phyloP scores from a whole-genome alignment of 306 rosid species.

The Mimosa bimucronata region DNA sequence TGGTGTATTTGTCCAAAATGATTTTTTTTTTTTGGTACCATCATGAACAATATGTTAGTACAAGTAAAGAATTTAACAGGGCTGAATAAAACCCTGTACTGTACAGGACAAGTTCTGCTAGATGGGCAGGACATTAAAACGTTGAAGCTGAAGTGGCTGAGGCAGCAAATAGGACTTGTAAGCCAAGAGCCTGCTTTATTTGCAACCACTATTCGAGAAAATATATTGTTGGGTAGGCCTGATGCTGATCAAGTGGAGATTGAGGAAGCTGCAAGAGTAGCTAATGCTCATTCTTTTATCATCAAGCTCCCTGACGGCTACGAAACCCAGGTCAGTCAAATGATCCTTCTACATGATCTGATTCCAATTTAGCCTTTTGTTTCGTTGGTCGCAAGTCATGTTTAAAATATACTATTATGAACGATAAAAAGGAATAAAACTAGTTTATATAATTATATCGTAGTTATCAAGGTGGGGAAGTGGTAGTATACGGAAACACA shows the following conservation, averaged over 20 bases:
- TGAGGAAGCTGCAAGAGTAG: conserved; percentile 91
- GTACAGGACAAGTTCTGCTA: conserved; percentile 74
- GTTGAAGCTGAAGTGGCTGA: conserved; percentile 74
- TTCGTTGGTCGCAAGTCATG: conserved; percentile 27
- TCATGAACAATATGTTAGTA: no score
- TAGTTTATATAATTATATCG: no score
- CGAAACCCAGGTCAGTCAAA: conserved; percentile 80
- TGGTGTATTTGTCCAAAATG: neutral
- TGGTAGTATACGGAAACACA: conserved; percentile 16
- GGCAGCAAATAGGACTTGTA: conserved; percentile 92
- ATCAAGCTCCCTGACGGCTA: conserved; percentile 83
- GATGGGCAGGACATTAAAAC: conserved; percentile 87
- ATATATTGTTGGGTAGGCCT: conserved; percentile 82
- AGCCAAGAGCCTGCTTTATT: conserved; percentile 94
- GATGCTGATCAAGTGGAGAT: conserved; percentile 80
- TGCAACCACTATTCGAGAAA: conserved; percentile 86
- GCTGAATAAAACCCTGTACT: neutral
- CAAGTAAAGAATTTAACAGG: no score
- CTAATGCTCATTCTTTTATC: conserved; percentile 87
- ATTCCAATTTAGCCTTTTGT: conserved; percentile 14
- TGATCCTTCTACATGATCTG: neutral
- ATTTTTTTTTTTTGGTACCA: neutral
- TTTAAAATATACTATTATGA: neutral
- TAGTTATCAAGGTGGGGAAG: conserved; percentile 26
- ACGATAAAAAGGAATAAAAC: neutral